Base-by-base conservation (phyloP, 345 rosid genomes). In the thale cress (Arabidopsis thaliana) region DNA sequence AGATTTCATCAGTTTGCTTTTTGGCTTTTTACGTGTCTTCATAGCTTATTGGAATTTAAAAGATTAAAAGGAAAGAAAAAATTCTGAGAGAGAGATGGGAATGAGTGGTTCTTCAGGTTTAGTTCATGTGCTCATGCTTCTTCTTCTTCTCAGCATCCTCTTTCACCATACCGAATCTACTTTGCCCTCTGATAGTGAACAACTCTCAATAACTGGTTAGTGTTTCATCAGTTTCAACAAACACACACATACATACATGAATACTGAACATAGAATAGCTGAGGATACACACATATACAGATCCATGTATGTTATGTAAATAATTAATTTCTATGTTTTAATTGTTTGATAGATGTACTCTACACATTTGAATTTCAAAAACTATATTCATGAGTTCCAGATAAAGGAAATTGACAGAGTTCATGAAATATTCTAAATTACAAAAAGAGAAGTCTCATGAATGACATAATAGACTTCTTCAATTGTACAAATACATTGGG, bases 141-240 rank as follows among this genome's bases (percentile, higher is more conserved):
- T 68, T 68, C 50, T 65, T 38, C 51, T 67, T 53, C 25, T 53
- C 28, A 8, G 2, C 38, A 5, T n/a, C 38, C 1, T 67, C 71
- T 51, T 67, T 37, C n/a, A 24, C 48, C 37, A 22, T 4, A 37
- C 71, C 8, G 59, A 67, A 38, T 37, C 72, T 53, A 51, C 51
- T 52, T 41, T 30, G n/a, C 16, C 72, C 40, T 40, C 38, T 53
- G 40, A 32, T 9, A 51, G 10, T 41, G 6, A 53, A 53, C 50
- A 37, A 52, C 10, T 52, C 37, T 67, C 61, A 24, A 1, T 53
- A 52, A 36, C 61, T 40, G 62, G 62, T 40, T 67, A 67, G 72
- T 68, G 2, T 50, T 50, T 65, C 59, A 49, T 16, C 20, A 16
- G 20, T 16, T 16, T 16, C 20, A 16, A 16, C 20, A 16, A 16